Percentiles rank a stretch among this genome's conserved stretches.
phyloP scores from a whole-genome alignment of 148 eudicot genomes.

The Persicaria maculosa region DNA sequence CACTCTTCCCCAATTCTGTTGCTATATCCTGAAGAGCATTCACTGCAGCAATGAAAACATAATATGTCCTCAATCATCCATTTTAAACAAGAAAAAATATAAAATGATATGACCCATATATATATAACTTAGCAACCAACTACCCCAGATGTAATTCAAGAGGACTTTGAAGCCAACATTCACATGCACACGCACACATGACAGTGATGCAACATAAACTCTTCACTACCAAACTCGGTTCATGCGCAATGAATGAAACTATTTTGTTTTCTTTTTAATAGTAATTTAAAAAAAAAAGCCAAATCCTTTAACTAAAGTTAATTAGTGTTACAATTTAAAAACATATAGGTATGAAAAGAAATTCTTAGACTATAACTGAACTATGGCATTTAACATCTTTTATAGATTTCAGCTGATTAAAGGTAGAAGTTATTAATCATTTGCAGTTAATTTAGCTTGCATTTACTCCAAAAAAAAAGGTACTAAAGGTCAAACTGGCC shows the following conservation, averaged over 20 bases:
- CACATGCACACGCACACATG: background rate
- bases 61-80: background rate
- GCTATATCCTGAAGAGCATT: slow-evolving; percentile 9
- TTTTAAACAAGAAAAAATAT: no score
- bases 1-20: background rate
- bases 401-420: background rate
- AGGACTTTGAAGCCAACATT: no score
- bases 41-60: background rate
- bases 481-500: background rate
- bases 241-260: background rate
- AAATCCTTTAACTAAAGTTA: background rate
- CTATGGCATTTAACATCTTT: background rate
- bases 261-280: background rate
- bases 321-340: background rate
- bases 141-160: no score
- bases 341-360: background rate
- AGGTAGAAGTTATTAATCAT: background rate
- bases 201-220: background rate
- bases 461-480: background rate
- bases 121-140: no score
- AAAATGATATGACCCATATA: no score
- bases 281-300: no score
- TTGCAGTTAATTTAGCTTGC: background rate
- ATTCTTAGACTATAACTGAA: background rate
- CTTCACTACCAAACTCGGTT: background rate